Percentiles rank a stretch among this genome's conserved stretches.
These are phyloP conservation scores for Alloascoidea hylecoeti DNA, from an alignment of 805 yeast species.

Conservation along the genomic window DNA sequence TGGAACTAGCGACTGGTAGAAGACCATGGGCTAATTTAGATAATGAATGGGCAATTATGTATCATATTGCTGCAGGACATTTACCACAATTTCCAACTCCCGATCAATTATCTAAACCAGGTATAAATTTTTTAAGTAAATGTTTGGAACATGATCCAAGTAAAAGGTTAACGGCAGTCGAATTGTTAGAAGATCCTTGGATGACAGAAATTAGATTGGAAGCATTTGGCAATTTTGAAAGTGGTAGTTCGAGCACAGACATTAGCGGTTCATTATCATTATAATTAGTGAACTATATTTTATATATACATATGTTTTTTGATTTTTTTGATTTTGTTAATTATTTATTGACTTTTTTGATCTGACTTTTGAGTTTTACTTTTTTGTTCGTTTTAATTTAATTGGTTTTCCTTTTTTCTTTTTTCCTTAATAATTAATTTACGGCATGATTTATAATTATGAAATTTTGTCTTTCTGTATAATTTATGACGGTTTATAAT, in stretches of 20 bases:
- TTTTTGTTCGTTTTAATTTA: too few species aligned
- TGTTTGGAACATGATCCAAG: slow-evolving; percentile 78
- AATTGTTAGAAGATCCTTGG: slow-evolving; percentile 84
- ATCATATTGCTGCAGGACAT: slow-evolving; percentile 93
- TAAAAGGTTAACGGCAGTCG: slow-evolving; percentile 72
- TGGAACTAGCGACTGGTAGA: slow-evolving; percentile 94
- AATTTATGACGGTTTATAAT: too few species aligned
- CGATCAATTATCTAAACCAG: slow-evolving; percentile 66
- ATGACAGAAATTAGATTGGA: slow-evolving; percentile 19
- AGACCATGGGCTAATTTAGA: slow-evolving; percentile 95
- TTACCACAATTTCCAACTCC: slow-evolving; percentile 70
- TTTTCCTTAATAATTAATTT: too few species aligned
- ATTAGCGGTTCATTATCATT: neutral
- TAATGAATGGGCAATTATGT: slow-evolving; percentile 98
- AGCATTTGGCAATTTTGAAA: slow-evolving; percentile 1
- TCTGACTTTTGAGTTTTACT: too few species aligned
- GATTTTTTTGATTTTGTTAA: too few species aligned
- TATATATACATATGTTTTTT: too few species aligned
- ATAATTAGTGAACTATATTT: too few species aligned
- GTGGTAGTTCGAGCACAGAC: slow-evolving; percentile 1
- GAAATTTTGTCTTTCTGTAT: too few species aligned
- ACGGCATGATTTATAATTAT: too few species aligned
- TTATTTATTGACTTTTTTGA: too few species aligned
- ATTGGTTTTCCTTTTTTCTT: too few species aligned
- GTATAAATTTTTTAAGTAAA: slow-evolving; percentile 53